Percentiles rank a stretch among this genome's conserved stretches.
Evolutionary conservation across 1,139 yeast species (phyloP).

Genomic region (Yamadazyma siamensis): DNA sequence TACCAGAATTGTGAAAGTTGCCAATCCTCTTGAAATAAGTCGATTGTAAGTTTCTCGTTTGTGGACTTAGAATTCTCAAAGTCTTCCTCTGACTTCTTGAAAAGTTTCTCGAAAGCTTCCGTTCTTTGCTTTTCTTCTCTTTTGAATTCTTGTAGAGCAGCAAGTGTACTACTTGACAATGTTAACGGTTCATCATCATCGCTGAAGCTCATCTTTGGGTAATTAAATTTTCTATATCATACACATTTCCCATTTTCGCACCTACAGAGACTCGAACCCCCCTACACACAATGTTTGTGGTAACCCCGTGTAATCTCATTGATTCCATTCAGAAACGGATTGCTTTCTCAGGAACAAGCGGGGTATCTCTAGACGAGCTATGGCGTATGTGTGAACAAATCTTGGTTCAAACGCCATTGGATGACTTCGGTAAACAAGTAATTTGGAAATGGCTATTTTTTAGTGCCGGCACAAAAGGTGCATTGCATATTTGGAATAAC

Average conservation of each 20-base stretch:
- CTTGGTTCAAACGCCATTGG: conserved; percentile 20
- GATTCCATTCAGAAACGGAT: conserved; percentile 25
- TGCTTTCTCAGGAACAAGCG: conserved; percentile 37
- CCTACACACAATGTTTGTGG: conserved; percentile 18
- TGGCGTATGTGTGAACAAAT: conserved; percentile 26
- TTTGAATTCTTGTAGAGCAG: conserved; percentile 72
- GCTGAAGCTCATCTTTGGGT: conserved; percentile 1
- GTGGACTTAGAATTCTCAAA: conserved; percentile 24
- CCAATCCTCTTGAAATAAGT: conserved; percentile 85
- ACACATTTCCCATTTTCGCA: neutral
- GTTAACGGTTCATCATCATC: conserved; percentile 38
- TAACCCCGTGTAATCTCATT: conserved; percentile 30
- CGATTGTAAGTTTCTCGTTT: conserved; percentile 41
- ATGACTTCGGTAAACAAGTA: conserved; percentile 33
- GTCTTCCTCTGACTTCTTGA: conserved; percentile 55
- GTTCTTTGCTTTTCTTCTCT: conserved; percentile 61
- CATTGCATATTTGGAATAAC: conserved; percentile 13
- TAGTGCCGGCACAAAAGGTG: conserved; percentile 12
- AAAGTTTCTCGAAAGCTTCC: conserved; percentile 57
- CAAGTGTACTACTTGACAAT: conserved; percentile 69
- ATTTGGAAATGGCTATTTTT: conserved; percentile 43
- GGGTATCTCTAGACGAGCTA: conserved; percentile 26
- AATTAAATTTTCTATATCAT: conserved; percentile 1
- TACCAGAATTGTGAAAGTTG: conserved; percentile 92
- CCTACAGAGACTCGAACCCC: no score